Evolutionary conservation across 768 basidiomycete species (phyloP), one percentile per base, ranked within the genome.

Genomic region (Lentinula boryana): DNA sequence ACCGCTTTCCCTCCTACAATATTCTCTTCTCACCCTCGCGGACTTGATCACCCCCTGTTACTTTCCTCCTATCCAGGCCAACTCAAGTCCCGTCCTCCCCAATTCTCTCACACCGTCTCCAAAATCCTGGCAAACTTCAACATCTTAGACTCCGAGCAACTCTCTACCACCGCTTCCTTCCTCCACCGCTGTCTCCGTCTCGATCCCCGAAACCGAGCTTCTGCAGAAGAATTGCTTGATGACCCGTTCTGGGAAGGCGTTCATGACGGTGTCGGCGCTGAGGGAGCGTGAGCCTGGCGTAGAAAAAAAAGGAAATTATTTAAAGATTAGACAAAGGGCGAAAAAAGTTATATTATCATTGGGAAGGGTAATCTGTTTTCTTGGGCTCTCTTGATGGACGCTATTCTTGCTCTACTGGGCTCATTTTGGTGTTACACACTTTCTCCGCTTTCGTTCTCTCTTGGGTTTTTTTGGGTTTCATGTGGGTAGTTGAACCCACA

Each of bases 111-210:
- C 54, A 67, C 64, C 36, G 60, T 69, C 18, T 15, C 51, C n/a
- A 50, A 50, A 44, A 60, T 56, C 31, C 58, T 71, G 41, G 57
- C 46, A 57, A 57, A 32, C 23, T 65, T 62, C 49, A 62, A 67
- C 13, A 58, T 63, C 35, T 23, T 62, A 48, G 58, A 63, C 41
- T 62, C 63, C 23, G 49, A 57, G 36, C 65, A 66, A 56, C 56
- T 64, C 16, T n/a, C 51, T 53, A 58, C 61, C 16, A 64, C 64
- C 12, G 62, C 65, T 16, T 33, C 49, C 5, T 44, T 70, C 27
- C 68, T 69, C 48, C 54, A 55, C 54, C 60, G 65, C 18, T 71
- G 69, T 58, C 55, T 71, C 52, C 61, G 62, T 38, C 58, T 71
- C 2, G 56, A 71, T 62, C 70, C 69, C 31, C 56, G 41, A 5